These are phyloP conservation scores for Silene uniflora DNA, from an alignment of 148 eudicot species.

Conservation along the genomic window DNA sequence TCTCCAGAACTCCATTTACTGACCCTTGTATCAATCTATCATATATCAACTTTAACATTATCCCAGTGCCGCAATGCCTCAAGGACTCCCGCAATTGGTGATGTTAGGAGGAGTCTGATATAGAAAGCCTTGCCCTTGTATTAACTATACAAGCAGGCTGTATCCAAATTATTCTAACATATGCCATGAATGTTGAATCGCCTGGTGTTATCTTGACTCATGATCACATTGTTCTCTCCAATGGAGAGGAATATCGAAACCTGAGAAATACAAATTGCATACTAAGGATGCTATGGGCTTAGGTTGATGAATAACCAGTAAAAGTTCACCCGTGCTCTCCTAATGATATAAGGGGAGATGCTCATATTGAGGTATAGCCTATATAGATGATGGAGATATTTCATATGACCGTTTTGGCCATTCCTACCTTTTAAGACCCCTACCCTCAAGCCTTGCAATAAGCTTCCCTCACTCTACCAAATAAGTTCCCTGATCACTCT, in stretches of 20 bases:
- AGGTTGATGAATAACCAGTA: not conserved
- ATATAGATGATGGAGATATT: not conserved
- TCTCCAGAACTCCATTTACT: not conserved
- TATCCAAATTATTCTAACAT: not conserved
- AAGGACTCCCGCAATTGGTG: not conserved
- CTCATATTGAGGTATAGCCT: not conserved
- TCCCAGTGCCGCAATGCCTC: not conserved
- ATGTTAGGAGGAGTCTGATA: not conserved
- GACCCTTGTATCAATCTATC: not conserved
- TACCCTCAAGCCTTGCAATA: not conserved
- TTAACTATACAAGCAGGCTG: not conserved
- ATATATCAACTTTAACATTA: no score
- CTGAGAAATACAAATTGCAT: not conserved
- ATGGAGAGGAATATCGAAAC: not conserved
- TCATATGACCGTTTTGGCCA: not conserved
- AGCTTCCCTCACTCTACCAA: not conserved
- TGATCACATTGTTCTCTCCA: not conserved
- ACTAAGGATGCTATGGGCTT: not conserved
- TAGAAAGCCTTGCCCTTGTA: not conserved
- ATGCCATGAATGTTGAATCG: not conserved
- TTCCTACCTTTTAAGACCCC: not conserved
- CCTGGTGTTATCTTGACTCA: not conserved
- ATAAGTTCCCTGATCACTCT: not conserved
- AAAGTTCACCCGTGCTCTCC: not conserved
- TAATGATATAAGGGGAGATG: not conserved